Base-by-base conservation (phyloP, 371 early-diverging fungal species). In the Umbelopsis sp. region DNA sequence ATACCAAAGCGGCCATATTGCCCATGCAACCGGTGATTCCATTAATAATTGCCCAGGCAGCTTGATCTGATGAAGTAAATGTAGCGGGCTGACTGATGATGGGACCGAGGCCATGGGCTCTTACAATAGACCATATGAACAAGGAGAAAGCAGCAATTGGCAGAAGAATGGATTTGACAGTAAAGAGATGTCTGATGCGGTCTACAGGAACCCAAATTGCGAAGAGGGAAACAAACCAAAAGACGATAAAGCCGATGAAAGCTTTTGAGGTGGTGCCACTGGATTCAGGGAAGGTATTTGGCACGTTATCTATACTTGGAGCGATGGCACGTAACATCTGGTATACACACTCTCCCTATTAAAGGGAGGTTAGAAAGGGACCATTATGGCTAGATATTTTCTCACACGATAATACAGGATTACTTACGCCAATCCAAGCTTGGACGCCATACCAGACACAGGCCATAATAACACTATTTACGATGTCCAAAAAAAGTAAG, bases 1-100 rank as follows among this genome's bases (percentile, higher is more conserved):
- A 24, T 57, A 70, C 63, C 45, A 72, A 65, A 32, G 72, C 71
- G 20, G 72, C 74, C 53, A 73, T 71, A 74, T 74, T 74, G n/a
- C 65, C 68, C 57, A 72, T 35, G 25, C 65, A 37, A 50, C 64
- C 44, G 41, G 70, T 68, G 24, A 74, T 74, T 18, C 57, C 68
- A 63, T 38, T 37, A 35, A 74, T 46, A 32, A 74, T 63, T 0
- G 68, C 53, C 74, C 74, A 73, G 16, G 68, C 41, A 16, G 63
- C 63, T 52, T 68, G 68, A 18, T 66, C 73, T 69, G 32, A 48
- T 52, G 63, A 74, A 4, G 63, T 64, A 14, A 64, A 64, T 22
- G 73, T 74, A 22, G 74, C 73, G 11, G 74, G 74, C 16, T 68
- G 69, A n/a, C 32, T 20, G 18, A 72, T 38, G 44, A 74, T 72